phyloP scores from a whole-genome alignment of 202 grass and related monocot species.

The Elaeis oleifera region DNA sequence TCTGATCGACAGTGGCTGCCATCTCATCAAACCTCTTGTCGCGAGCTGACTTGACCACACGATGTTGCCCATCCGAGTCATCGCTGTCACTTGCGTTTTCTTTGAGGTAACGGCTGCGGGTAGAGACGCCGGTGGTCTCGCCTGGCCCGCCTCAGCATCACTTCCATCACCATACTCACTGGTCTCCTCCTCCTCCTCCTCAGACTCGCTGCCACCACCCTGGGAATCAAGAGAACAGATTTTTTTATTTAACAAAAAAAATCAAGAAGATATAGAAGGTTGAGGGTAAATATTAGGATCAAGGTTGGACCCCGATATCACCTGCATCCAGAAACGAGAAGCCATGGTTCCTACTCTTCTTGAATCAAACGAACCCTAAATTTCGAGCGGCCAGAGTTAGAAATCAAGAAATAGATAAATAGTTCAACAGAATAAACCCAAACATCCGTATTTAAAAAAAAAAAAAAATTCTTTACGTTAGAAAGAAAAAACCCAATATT shows the following conservation, averaged over 20 bases:
- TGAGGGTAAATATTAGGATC: neutral
- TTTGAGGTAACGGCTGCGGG: conserved; percentile 38
- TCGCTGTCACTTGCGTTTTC: conserved; percentile 48
- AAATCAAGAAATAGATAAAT: no score
- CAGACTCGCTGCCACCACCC: conserved; percentile 54
- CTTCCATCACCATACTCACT: conserved; percentile 12
- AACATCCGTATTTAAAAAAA: no score
- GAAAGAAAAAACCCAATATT: no score
- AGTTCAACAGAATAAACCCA: no score
- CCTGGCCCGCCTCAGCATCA: conserved; percentile 15
- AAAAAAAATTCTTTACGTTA: no score
- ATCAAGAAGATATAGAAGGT: neutral
- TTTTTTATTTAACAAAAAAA: neutral
- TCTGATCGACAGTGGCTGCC: conserved; percentile 74
- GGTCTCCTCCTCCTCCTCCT: conserved; percentile 57
- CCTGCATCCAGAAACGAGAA: conserved; percentile 74
- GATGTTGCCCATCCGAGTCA: conserved; percentile 56
- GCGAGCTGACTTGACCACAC: conserved; percentile 57
- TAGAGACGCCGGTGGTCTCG: neutral
- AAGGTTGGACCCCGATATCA: neutral
- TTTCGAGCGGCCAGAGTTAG: no score
- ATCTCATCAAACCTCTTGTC: conserved; percentile 91
- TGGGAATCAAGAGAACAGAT: neutral
- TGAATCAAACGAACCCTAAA: conserved; percentile 5
- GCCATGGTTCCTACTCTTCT: conserved; percentile 32